Base-by-base conservation (phyloP, 805 yeast genomes). In the Metschnikowia picachoensis region DNA sequence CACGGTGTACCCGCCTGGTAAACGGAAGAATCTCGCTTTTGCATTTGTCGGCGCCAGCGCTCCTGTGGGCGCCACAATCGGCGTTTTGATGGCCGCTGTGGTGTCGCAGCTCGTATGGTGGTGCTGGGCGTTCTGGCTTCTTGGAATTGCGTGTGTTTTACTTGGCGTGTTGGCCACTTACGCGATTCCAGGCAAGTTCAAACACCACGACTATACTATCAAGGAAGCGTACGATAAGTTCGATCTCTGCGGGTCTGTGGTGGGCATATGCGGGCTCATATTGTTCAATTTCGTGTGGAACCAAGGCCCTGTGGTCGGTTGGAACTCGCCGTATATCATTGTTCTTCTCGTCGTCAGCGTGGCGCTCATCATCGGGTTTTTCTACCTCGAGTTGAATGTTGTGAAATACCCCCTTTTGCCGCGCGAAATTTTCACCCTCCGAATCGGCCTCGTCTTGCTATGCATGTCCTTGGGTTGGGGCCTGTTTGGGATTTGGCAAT, bases 401-500 rank as follows among this genome's bases (percentile, higher is more conserved):
- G 71, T 74, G 31, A 28, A 58, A 34, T 52, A 72, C 52, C 89
- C 89, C 10, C 60, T 84, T 13, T 55, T 84, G 7, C 90, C 89
- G 2, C 53, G 59, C 9, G 67, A 71, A 1, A 72, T 76, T 1
- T 68, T 82, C 60, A 71, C 69, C 41, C 45, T 62, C 7, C 72
- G 76, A 37, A 70, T 75, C 20, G 68, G 74, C 0, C 59, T 81
- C 47, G 77, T 82, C 1, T 64, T 86, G 36, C 54, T 64, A 1
- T 70, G 79, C 35, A 66, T 83, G 31, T 70, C 78, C 3, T 64
- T 80, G 6, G 92, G 92, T 0, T 86, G 94, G 94, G 83, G 87
- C 1, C 76, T 86, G 15, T 86, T 85, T 65, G 90, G 92, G 2
- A 70, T 84, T 27, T 84, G 86, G 82, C 68, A 82, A n/a, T 84